Base-by-base conservation (phyloP, 164 flowering plant genomes). In the Dillenia suffruticosa region DNA sequence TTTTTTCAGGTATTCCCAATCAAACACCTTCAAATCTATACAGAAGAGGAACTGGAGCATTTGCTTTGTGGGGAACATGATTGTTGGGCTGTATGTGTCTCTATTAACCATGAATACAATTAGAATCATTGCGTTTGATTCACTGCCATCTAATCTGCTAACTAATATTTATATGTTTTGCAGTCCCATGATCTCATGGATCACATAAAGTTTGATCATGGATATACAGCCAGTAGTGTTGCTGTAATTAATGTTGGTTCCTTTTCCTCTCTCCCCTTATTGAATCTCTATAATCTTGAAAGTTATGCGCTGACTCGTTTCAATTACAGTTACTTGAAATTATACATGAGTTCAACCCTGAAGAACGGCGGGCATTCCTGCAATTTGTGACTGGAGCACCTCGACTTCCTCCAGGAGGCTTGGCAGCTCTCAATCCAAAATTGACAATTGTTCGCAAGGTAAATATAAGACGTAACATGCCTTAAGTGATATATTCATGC, bases 361-460 rank as follows among this genome's bases (percentile, higher is more conserved):
- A 79, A 47, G 80, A 95, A 58, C 77, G 73, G 49, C 81, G 91
- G 68, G 85, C 96, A 54, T 95, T 95, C 68, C 74, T 95, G 54
- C 93, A 86, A 74, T 95, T 95, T 77, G 94, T 92, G 58, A 95
- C 99, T 7, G 99, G 99, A 12, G 88, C 97, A 57, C 99, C 99
- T 44, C 80, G 92, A 54, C 96, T 95, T 46, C 99, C 99, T 69
- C 83, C 78, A 5, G 99, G 99, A 60, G 99, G 97, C 46, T 76
- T 95, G 67, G 86, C 90, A 60, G 82, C 99, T 68, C 81, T 95
- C 44, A 82, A 77, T 74, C 99, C 99, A 12, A 91, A 88, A 72
- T 65, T 95, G 60, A 95, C 97, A 4, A 79, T 95, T 57, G 99
- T 95, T 12, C 87, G 96, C 16, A 95, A 95, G 96, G 99, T 91